Evolutionary conservation across 208 protist species (phyloP).

Genomic region (Acanthamoeba lenticulata): DNA sequence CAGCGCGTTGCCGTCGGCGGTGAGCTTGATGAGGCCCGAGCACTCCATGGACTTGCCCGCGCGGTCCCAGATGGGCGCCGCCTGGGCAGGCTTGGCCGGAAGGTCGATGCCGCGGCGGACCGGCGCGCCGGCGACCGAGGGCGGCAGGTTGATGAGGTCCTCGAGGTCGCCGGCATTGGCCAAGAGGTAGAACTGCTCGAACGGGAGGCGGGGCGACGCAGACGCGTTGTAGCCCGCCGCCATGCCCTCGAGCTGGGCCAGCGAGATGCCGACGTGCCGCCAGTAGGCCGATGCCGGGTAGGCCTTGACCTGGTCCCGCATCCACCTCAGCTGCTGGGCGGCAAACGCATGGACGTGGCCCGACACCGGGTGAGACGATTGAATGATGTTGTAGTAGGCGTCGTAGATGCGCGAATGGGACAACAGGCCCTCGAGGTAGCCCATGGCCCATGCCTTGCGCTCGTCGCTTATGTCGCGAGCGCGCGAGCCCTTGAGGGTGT

Average conservation of each 20-base stretch:
- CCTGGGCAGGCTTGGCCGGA: not conserved
- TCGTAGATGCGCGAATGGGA: not conserved
- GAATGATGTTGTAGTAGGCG: constrained; percentile 41
- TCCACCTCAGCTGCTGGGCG: not conserved
- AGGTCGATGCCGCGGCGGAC: not conserved
- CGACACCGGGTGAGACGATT: not conserved
- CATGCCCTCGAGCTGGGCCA: constrained; percentile 45
- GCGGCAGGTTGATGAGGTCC: constrained; percentile 48
- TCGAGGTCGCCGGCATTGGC: constrained; percentile 51
- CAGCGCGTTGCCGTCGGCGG: constrained; percentile 72
- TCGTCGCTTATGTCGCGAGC: not conserved
- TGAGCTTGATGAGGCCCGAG: constrained; percentile 78
- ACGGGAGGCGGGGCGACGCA: not conserved
- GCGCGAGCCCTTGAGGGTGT: too few species aligned
- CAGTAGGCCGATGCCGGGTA: not conserved
- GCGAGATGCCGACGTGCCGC: constrained; percentile 40
- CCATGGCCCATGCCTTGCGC: constrained; percentile 11
- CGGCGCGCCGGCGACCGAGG: not conserved
- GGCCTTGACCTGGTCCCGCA: not conserved
- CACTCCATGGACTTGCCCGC: constrained; percentile 70
- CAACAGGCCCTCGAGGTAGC: constrained; percentile 7
- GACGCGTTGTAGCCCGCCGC: constrained; percentile 37
- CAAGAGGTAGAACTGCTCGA: constrained; percentile 43
- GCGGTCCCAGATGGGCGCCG: not conserved
- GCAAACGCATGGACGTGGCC: not conserved